Evolutionary conservation across 208 protist genomes (phyloP), one percentile per base, ranked within the genome.

Genomic region (Leishmania amazonensis): DNA sequence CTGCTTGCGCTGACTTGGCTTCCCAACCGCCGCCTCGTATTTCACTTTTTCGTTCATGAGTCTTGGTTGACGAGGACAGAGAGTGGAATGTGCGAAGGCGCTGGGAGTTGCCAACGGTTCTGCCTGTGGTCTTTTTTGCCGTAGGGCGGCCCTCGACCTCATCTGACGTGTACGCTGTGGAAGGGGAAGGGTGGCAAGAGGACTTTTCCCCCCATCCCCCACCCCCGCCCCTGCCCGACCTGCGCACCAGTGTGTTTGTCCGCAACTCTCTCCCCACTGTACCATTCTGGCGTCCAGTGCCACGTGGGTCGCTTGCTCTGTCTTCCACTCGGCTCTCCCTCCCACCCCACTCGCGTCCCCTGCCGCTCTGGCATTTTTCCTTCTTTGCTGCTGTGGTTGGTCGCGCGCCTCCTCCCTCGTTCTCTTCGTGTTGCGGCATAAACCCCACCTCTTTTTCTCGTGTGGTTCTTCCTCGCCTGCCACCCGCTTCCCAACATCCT

Each of bases 261-360:
- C 21, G 31, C 31, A 70, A 70, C 31, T 70, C 15, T 28, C 35
- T 40, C 17, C 7, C 64, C 8, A 15, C 35, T 38, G 64, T 38
- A 8, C 40, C 40, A 72, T 15, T n/a, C 24, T 64, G 54, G 54
- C 24, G 38, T 68, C 60, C 70, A 49, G 51, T 57, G 54, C 57
- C 0, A 62, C 31, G 35, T 76, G 13, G 15, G 9, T 73, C 58
- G n/a, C n/a, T 64, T 58, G 3, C 40, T 53, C 70, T 15, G 13
- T 24, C 24, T 11, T 68, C 64, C 31, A n/a, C 79, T 72, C 75
- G 47, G 51, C 31, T 71, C 15, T 73, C 47, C 78, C 58, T 77
- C 47, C 15, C 24, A 21, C n/a, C 31, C 71, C 24, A 75, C 71
- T 75, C 35, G 40, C 67, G 11, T 38, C 42, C 72, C 11, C 40